A percentile compares a stretch with the other conserved stretches of the same genome.
Conservation (phyloP, 2,329 filamentous ascomycete genomes). For the Botrytis squamosa region DNA sequence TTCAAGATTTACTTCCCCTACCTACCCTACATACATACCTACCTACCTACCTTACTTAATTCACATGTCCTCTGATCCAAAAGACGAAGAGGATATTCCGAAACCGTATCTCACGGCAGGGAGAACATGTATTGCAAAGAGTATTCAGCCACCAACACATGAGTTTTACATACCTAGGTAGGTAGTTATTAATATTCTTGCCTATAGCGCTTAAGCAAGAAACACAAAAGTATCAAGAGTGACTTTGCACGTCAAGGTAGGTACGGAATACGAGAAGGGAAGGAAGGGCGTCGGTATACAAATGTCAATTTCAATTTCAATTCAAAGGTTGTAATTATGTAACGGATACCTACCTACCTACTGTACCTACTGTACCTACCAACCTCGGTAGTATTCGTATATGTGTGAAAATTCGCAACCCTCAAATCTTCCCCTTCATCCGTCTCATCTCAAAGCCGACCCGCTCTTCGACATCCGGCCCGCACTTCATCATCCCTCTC, state of each 20-base stretch:
- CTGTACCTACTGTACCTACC: neutral
- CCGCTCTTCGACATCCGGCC: neutral
- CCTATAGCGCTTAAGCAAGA: neutral
- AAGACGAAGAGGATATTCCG: neutral
- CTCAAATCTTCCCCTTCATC: neutral
- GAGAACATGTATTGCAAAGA: neutral
- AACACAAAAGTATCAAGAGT: neutral
- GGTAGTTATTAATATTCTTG: neutral
- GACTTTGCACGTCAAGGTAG: neutral
- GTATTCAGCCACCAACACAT: conserved; percentile 2
- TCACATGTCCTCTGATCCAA: neutral
- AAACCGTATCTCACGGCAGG: conserved; percentile 4
- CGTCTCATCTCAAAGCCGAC: neutral
- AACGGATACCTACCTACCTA: neutral
- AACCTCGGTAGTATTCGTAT: neutral
- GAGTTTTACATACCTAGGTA: neutral
- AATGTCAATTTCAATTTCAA: no score
- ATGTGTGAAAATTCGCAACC: neutral
- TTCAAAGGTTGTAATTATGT: neutral
- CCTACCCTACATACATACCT: no score
- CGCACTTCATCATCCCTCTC: neutral
- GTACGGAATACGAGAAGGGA: neutral
- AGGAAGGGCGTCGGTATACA: neutral
- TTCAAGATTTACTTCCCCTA: neutral
- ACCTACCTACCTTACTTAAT: neutral